phyloP scores from a whole-genome alignment of 2,329 filamentous ascomycete species.

The Aspergillus proliferans region DNA sequence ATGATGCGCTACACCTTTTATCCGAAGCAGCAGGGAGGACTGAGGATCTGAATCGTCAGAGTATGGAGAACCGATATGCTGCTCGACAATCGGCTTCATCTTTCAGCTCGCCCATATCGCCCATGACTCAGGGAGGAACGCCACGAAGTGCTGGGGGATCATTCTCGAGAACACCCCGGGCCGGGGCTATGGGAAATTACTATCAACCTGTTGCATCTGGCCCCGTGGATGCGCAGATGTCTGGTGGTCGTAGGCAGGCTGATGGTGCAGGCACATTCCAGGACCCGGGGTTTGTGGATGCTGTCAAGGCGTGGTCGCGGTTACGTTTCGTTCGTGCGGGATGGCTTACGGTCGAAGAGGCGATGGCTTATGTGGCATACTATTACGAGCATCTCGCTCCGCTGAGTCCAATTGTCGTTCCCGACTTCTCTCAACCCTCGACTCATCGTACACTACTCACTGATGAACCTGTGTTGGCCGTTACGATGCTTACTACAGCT shows the following conservation, averaged over 20 bases:
- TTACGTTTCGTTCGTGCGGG: slow-evolving; percentile 94
- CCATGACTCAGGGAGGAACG: slow-evolving; percentile 28
- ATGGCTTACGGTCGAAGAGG: slow-evolving; percentile 92
- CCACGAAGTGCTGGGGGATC: slow-evolving; percentile 30
- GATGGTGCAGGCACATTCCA: slow-evolving; percentile 22
- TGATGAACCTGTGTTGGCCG: slow-evolving; percentile 86
- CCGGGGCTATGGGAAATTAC: slow-evolving; percentile 46
- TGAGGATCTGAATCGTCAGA: slow-evolving; percentile 44
- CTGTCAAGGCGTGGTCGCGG: slow-evolving; percentile 79
- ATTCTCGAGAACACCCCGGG: slow-evolving; percentile 32
- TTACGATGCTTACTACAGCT: slow-evolving; percentile 85
- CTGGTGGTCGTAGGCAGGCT: slow-evolving; percentile 20
- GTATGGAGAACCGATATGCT: slow-evolving; percentile 41
- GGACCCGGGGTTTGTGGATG: slow-evolving; percentile 49
- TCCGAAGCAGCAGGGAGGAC: slow-evolving; percentile 69
- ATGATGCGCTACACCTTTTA: slow-evolving; percentile 84
- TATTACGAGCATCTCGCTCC: slow-evolving; percentile 90
- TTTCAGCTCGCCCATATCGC: slow-evolving; percentile 33
- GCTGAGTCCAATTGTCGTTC: slow-evolving; percentile 86
- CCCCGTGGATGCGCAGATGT: slow-evolving; percentile 20
- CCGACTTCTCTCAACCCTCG: slow-evolving; percentile 77
- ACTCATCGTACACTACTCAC: slow-evolving; percentile 74
- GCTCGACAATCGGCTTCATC: slow-evolving; percentile 34
- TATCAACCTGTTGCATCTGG: slow-evolving; percentile 36
- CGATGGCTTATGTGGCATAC: slow-evolving; percentile 89